phyloP scores from a whole-genome alignment of 352 stramenopile genomes.

The Phytophthora fragariaefolia region DNA sequence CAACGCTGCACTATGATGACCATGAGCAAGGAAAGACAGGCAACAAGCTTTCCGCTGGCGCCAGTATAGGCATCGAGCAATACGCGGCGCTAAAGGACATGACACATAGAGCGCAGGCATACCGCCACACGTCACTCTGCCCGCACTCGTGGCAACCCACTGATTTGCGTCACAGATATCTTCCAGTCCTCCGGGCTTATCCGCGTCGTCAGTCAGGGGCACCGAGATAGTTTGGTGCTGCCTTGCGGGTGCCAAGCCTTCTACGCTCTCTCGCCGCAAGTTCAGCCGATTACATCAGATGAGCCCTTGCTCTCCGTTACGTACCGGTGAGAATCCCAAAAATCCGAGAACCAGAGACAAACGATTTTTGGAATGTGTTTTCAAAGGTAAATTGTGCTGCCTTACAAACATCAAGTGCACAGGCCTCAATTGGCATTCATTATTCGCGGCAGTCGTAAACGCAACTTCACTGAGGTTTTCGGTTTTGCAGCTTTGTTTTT shows the following conservation, averaged over 20 bases:
- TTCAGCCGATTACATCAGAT: conserved; percentile 27
- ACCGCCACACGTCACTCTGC: not conserved
- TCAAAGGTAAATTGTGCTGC: not conserved
- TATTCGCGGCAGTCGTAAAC: not conserved
- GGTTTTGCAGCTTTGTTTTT: not conserved
- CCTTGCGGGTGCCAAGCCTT: conserved; percentile 8
- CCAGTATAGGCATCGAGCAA: conserved; percentile 29
- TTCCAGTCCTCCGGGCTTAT: conserved; percentile 18
- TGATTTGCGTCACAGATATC: conserved; percentile 29
- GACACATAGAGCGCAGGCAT: conserved; percentile 6
- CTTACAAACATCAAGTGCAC: not conserved
- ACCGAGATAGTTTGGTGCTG: conserved; percentile 22
- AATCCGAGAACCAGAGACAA: not conserved
- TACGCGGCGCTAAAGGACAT: conserved; percentile 2
- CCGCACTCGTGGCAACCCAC: conserved; percentile 15
- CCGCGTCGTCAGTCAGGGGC: conserved; percentile 8
- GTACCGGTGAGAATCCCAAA: too few species aligned
- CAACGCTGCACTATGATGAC: conserved; percentile 2
- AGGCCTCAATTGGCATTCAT: not conserved
- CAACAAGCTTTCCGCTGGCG: conserved; percentile 10
- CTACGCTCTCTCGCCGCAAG: conserved; percentile 18
- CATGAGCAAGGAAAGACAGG: conserved; percentile 27
- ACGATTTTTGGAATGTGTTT: not conserved
- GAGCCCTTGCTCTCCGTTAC: conserved; percentile 4
- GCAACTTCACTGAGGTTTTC: not conserved